A percentile compares a stretch with the other conserved stretches of the same genome.
Conservation (phyloP, 2,329 filamentous ascomycete genomes). For the Neodidymelliopsis sp. region DNA sequence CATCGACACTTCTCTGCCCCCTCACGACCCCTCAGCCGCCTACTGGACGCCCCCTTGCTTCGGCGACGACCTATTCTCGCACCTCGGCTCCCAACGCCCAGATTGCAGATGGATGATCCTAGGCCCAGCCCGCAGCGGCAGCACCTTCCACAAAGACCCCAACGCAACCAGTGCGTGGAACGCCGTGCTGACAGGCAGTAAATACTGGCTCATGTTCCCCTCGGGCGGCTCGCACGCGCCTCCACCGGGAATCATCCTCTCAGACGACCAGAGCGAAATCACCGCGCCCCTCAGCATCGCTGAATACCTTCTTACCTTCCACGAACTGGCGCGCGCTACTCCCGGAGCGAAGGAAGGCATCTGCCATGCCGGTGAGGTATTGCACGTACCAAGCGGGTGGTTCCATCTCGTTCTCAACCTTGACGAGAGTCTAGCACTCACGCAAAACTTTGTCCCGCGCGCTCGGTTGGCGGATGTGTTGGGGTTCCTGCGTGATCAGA, state of each 20-base stretch:
- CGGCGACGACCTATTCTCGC: conserved; percentile 82
- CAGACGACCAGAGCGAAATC: conserved; percentile 87
- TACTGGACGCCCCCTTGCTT: conserved; percentile 89
- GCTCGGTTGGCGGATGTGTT: conserved; percentile 78
- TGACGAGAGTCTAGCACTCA: conserved; percentile 83
- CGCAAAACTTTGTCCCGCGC: conserved; percentile 90
- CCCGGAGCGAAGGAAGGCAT: conserved; percentile 86
- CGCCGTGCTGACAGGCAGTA: conserved; percentile 84
- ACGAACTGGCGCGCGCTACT: conserved; percentile 77
- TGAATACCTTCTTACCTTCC: conserved; percentile 94
- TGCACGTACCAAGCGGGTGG: conserved; percentile 95
- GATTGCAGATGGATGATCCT: conserved; percentile 94
- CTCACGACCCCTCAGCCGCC: conserved; percentile 64
- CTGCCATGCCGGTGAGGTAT: conserved; percentile 81
- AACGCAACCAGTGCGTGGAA: conserved; percentile 89
- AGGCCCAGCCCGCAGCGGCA: conserved; percentile 84
- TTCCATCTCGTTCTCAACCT: conserved; percentile 96
- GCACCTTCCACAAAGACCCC: conserved; percentile 89
- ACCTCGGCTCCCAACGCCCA: conserved; percentile 79
- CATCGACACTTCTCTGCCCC: conserved; percentile 52
- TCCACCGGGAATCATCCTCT: conserved; percentile 90
- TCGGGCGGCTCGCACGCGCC: conserved; percentile 67
- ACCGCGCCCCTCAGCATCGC: conserved; percentile 93
- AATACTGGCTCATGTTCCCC: conserved; percentile 99
- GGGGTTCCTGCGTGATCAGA: conserved; percentile 80